A percentile compares a stretch with the other conserved stretches of the same genome.
These are phyloP conservation scores for Scutellaria baicalensis DNA, from an alignment of 257 asterid genomes.

Conservation along the genomic window DNA sequence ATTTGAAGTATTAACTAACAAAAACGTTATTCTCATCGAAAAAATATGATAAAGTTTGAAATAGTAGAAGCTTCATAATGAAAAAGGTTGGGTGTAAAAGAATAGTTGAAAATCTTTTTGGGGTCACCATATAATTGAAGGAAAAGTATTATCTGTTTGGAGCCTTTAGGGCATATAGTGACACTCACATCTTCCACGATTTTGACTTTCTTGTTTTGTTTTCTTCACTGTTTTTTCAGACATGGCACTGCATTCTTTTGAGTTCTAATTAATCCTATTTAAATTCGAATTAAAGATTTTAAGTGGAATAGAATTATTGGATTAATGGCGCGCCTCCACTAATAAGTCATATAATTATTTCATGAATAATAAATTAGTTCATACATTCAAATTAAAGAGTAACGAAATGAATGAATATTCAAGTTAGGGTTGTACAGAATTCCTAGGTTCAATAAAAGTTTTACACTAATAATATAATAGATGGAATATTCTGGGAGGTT, in stretches of 20 bases:
- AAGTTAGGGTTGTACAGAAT: background rate
- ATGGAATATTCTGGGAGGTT: too few species aligned
- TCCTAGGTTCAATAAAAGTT: too few species aligned
- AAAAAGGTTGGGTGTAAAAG: background rate
- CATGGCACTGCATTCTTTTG: too few species aligned
- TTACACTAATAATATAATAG: too few species aligned
- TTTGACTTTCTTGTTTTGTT: background rate
- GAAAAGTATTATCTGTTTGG: background rate
- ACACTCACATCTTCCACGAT: background rate
- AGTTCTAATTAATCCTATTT: too few species aligned
- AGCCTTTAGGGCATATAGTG: too few species aligned
- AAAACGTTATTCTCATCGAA: background rate
- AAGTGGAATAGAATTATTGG: background rate
- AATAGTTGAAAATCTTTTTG: background rate
- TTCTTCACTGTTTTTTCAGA: background rate
- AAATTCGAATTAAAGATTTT: background rate
- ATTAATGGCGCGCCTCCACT: background rate
- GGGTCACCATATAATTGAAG: background rate
- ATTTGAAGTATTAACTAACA: background rate
- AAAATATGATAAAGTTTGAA: background rate
- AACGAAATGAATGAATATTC: background rate
- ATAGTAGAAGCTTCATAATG: background rate
- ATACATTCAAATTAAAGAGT: background rate
- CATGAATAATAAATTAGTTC: background rate
- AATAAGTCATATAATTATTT: background rate